phyloP scores from a whole-genome alignment of 208 protist genomes.

The Trypanosoma avium region DNA sequence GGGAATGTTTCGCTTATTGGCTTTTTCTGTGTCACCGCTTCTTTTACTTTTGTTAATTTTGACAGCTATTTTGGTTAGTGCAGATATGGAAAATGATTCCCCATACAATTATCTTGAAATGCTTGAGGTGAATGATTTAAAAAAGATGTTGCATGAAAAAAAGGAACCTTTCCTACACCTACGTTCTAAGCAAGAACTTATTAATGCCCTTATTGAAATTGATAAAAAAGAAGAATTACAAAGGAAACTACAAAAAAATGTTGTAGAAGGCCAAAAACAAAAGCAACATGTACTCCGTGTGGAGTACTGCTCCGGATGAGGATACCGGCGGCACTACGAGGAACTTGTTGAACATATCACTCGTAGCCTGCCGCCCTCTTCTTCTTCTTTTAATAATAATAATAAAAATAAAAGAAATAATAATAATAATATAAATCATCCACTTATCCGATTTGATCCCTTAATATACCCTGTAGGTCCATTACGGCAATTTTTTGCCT shows the following conservation, averaged over 20 bases:
- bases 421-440: slow-evolving; percentile 1
- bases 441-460: slow-evolving; percentile 43
- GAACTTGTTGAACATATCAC: slow-evolving; percentile 44
- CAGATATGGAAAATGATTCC: background rate
- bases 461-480: slow-evolving; percentile 52
- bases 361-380: slow-evolving; percentile 24
- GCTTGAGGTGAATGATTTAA: slow-evolving; percentile 46
- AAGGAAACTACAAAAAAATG: slow-evolving; percentile 29
- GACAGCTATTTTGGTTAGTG: no score
- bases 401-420: slow-evolving; percentile 4
- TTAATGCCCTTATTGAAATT: slow-evolving; percentile 36
- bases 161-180: slow-evolving; percentile 18
- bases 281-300: slow-evolving; percentile 30
- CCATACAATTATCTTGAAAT: slow-evolving; percentile 46
- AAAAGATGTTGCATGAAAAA: slow-evolving; percentile 60
- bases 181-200: slow-evolving; percentile 35
- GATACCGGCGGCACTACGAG: slow-evolving; percentile 80
- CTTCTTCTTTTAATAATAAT: background rate
- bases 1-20: background rate
- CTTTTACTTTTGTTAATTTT: slow-evolving; percentile 1
- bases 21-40: slow-evolving; percentile 3
- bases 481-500: slow-evolving; percentile 28
- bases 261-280: slow-evolving; percentile 4
- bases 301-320: slow-evolving; percentile 76
- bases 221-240: slow-evolving; percentile 37